Evolutionary conservation across 2,329 filamentous ascomycete genomes (phyloP), one percentile per base, ranked within the genome.

Genomic region (Fusarium nodosum): DNA sequence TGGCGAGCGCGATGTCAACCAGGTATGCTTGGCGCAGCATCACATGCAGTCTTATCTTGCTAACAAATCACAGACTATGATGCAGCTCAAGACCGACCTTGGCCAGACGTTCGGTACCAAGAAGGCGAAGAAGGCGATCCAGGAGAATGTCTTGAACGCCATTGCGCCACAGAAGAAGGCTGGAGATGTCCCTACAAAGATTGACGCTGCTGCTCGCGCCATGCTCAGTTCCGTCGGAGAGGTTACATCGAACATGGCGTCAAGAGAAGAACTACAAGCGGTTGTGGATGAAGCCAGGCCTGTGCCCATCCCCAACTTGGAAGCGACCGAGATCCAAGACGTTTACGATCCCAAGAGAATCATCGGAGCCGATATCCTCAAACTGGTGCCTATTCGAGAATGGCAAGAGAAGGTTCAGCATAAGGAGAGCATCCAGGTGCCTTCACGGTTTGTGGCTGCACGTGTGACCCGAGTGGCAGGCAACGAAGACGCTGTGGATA

Each of bases 61-160:
- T 69, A 78, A 80, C 65, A 24, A 48, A 38, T 38, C 61, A 20
- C 72, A 90, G 88, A 86, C 82, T 45, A 86, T 86, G 74, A 81
- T 86, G 73, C 87, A 90, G 30, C 86, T 87, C 75, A 88, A 87
- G 72, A 90, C 89, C 72, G 87, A 90, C 3, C 88, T 97, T 15
- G 92, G 91, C 41, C 86, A 92, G 73, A 89, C 91, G 33, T 97
- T 97, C 75, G 93, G 93, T 77, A 95, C 92, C 28, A 94, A 93
- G 82, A 95, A 94, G 80, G 91, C 93, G 24, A 91, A 90, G 84
- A 95, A 94, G 81, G 91, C 88, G 2, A 88, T 96, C 71, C 84
- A 86, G 30, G 87, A 90, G 58, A 84, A 87, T 68, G 88, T 89
- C 4, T 85, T 92, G 73, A 94, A 94, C 75, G 91, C 91, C 20